A percentile compares a stretch with the other conserved stretches of the same genome.
Evolutionary conservation across 768 basidiomycete species (phyloP).

Genomic region (Porphyrellus cyaneotinctus): DNA sequence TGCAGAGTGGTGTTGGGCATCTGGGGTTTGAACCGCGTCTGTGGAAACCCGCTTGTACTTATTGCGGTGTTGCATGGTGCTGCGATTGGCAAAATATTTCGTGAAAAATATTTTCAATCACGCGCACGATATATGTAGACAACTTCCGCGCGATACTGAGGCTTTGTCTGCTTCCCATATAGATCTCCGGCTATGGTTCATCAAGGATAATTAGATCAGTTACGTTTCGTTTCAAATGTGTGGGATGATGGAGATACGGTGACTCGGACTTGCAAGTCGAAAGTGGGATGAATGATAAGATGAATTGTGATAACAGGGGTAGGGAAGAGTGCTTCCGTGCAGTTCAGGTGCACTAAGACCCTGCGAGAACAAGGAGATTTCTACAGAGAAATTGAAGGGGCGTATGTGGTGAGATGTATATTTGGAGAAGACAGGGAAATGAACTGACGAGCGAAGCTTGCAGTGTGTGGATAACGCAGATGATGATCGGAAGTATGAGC

Average conservation of each 20-base stretch:
- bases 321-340: conserved; percentile 11
- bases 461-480: conserved; percentile 18
- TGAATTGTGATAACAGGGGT: conserved; percentile 20
- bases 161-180: conserved; percentile 11
- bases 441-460: conserved; percentile 25
- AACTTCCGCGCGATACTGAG: no score
- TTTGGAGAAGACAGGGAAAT: conserved; percentile 19
- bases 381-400: neutral
- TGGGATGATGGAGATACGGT: conserved; percentile 18
- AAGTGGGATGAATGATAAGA: conserved; percentile 12
- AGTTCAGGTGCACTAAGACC: conserved; percentile 23
- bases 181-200: conserved; percentile 11
- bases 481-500: conserved; percentile 21
- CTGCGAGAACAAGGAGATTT: conserved; percentile 14
- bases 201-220: conserved; percentile 13
- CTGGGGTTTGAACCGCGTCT: no score
- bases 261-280: conserved; percentile 18
- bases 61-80: no score
- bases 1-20: no score
- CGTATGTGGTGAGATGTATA: conserved; percentile 25
- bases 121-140: no score
- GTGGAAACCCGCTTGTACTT: no score
- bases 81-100: no score
- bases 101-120: no score
- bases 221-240: conserved; percentile 12